A percentile compares a stretch with the other conserved stretches of the same genome.
Evolutionary conservation across 495 filamentous ascomycete genomes (phyloP).

Genomic region (Xylaria sp.): DNA sequence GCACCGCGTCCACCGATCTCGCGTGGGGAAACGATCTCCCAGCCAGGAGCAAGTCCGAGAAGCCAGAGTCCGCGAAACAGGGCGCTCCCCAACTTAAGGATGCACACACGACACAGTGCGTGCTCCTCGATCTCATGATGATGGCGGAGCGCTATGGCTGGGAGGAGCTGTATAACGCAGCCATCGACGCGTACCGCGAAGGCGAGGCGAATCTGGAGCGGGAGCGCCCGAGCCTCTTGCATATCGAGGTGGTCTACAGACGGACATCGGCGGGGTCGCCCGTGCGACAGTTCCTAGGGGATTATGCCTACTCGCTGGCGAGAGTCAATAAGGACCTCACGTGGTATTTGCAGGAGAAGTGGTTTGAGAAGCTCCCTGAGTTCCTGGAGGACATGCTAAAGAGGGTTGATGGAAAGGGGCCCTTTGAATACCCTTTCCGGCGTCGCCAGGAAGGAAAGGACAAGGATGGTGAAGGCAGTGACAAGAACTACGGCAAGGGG

Average conservation of each 20-base stretch:
- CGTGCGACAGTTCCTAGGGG: neutral
- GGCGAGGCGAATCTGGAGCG: conserved; percentile 25
- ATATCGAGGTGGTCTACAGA: neutral
- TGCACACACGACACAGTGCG: conserved; percentile 17
- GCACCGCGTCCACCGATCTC: neutral
- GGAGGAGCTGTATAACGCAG: conserved; percentile 31
- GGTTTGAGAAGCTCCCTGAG: conserved; percentile 6
- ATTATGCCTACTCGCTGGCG: neutral
- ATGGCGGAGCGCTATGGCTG: conserved; percentile 30
- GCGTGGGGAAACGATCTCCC: neutral
- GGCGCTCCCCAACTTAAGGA: neutral
- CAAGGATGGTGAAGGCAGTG: neutral
- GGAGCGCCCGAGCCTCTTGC: neutral
- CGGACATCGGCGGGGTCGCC: neutral
- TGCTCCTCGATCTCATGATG: conserved; percentile 30
- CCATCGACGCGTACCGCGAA: conserved; percentile 24
- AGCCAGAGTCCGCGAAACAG: neutral
- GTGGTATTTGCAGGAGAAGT: conserved; percentile 1
- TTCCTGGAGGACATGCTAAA: conserved; percentile 1
- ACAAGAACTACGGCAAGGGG: neutral
- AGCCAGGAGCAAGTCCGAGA: neutral
- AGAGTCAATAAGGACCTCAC: neutral
- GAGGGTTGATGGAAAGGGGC: conserved; percentile 5
- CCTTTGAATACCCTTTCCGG: neutral
- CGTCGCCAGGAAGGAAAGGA: neutral